phyloP scores from a whole-genome alignment of 2,329 filamentous ascomycete species.

The Pseudogymnoascus sp. region DNA sequence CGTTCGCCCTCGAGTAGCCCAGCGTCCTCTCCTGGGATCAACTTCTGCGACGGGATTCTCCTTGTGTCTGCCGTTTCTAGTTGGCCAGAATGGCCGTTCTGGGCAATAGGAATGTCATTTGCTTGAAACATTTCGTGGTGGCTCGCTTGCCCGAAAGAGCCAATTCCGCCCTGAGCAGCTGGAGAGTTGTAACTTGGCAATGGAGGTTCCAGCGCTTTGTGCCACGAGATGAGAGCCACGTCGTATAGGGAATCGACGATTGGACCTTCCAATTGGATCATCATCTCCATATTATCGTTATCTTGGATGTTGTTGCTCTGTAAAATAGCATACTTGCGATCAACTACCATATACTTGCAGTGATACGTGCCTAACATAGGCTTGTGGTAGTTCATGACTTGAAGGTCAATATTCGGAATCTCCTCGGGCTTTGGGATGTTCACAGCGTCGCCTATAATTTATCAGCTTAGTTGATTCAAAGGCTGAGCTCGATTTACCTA shows the following conservation, averaged over 20 bases:
- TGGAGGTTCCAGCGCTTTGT: slow-evolving; percentile 52
- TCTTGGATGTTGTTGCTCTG: slow-evolving; percentile 76
- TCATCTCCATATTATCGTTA: slow-evolving; percentile 77
- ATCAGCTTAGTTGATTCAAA: not conserved
- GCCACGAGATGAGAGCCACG: slow-evolving; percentile 65
- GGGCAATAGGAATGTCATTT: slow-evolving; percentile 21
- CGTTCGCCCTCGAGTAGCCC: not conserved
- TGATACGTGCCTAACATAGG: slow-evolving; percentile 69
- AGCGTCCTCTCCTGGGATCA: not conserved
- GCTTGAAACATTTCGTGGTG: slow-evolving; percentile 27
- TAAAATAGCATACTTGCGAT: slow-evolving; percentile 61
- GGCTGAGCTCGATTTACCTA: slow-evolving; percentile 29
- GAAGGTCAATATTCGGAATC: slow-evolving; percentile 63
- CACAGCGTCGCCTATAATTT: slow-evolving; percentile 35
- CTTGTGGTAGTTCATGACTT: slow-evolving; percentile 67
- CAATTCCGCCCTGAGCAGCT: slow-evolving; percentile 32
- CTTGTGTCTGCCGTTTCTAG: not conserved
- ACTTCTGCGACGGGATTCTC: not conserved
- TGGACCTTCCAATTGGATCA: slow-evolving; percentile 65
- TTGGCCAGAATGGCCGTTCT: not conserved
- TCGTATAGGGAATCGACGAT: slow-evolving; percentile 74
- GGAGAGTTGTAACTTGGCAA: slow-evolving; percentile 48
- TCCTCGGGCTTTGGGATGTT: slow-evolving; percentile 55
- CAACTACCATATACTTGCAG: slow-evolving; percentile 70
- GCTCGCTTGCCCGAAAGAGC: slow-evolving; percentile 16